Evolutionary conservation across 2,329 filamentous ascomycete genomes (phyloP).

Genomic region (Biscogniauxia mediterranea): DNA sequence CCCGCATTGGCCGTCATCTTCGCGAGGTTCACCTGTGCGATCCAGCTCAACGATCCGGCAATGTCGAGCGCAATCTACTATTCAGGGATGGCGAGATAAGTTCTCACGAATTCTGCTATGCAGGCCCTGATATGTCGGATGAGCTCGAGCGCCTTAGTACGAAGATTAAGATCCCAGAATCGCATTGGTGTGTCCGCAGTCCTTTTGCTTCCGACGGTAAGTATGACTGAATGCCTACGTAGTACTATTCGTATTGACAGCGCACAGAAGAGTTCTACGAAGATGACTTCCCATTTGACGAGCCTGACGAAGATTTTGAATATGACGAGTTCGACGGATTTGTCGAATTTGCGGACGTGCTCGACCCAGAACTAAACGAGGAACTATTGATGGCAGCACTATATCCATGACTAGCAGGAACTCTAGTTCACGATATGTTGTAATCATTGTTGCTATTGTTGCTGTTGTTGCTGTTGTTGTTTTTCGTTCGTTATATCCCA

Average conservation of each 20-base stretch:
- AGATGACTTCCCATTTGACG: background rate
- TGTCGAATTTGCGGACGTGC: background rate
- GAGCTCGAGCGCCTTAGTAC: conserved; percentile 2
- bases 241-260: background rate
- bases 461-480: too few species aligned
- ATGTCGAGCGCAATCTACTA: background rate
- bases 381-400: background rate
- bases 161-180: background rate
- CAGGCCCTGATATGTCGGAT: conserved; percentile 9
- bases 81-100: background rate
- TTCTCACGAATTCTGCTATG: conserved; percentile 7
- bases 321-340: background rate
- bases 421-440: background rate
- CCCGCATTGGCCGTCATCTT: conserved; percentile 3
- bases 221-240: background rate
- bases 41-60: background rate
- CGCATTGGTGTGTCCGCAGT: background rate
- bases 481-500: too few species aligned
- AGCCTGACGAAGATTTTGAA: background rate
- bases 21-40: conserved; percentile 1
- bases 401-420: background rate
- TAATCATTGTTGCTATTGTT: too few species aligned
- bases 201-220: background rate
- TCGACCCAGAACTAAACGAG: background rate
- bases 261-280: background rate